Conservation (phyloP, 148 eudicot species). For the Rhododendron mucronatum region DNA sequence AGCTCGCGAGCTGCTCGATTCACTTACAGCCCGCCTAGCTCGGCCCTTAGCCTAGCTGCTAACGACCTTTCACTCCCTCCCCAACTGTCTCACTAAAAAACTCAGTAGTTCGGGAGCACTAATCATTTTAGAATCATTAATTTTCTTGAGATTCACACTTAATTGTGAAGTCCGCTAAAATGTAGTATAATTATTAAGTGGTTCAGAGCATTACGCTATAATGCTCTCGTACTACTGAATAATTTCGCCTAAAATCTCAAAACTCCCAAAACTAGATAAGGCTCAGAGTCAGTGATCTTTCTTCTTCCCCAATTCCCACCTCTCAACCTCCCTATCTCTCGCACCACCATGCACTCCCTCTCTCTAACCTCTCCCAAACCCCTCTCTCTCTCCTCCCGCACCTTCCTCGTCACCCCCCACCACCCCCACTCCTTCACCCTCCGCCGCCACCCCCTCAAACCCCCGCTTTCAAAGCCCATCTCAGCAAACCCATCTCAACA, state of each 20-base stretch:
- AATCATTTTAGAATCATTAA: too few species aligned
- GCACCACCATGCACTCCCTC: background rate
- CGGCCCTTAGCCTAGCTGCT: too few species aligned
- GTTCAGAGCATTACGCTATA: rapidly evolving
- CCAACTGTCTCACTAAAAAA: too few species aligned
- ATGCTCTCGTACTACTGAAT: too few species aligned
- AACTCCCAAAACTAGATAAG: background rate
- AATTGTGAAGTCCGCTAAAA: too few species aligned
- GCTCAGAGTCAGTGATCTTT: background rate
- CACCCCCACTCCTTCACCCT: constrained; percentile 12
- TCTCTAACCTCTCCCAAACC: constrained; percentile 8
- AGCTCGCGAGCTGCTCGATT: too few species aligned
- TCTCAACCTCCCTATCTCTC: background rate
- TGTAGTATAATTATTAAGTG: too few species aligned
- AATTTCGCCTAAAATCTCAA: too few species aligned
- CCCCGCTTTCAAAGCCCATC: constrained; percentile 20
- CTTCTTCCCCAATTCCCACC: background rate
- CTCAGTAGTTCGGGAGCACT: too few species aligned
- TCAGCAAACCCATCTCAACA: constrained; percentile 7
- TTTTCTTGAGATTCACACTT: too few species aligned
- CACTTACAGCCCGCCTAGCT: too few species aligned
- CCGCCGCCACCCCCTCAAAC: constrained; percentile 12
- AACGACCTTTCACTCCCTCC: too few species aligned
- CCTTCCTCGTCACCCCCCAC: constrained; percentile 14
- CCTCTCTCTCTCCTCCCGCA: constrained; percentile 21